A percentile compares a stretch with the other conserved stretches of the same genome.
Conservation (phyloP, 2,329 filamentous ascomycete genomes). For the Cercospora sp. region DNA sequence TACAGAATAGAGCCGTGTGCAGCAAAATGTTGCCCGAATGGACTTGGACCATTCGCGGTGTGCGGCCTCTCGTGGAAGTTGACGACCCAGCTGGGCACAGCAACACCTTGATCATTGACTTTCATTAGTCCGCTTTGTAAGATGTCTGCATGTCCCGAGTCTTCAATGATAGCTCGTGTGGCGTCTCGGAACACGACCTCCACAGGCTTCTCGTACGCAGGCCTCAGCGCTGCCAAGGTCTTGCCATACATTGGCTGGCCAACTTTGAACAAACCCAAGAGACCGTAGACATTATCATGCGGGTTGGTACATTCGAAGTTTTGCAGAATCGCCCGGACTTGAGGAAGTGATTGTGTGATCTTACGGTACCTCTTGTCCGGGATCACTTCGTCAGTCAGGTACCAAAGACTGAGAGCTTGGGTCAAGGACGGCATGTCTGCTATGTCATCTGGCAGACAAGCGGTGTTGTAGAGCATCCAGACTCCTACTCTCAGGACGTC, state of each 20-base stretch:
- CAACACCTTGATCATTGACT: too few relatives aligned
- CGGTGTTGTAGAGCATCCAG: not conserved
- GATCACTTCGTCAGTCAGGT: not conserved
- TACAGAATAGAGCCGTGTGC: too few relatives aligned
- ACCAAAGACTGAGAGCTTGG: not conserved
- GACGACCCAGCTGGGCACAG: too few relatives aligned
- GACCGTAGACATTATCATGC: not conserved
- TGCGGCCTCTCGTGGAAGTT: too few relatives aligned
- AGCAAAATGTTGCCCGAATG: too few relatives aligned
- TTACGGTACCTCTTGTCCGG: too few relatives aligned
- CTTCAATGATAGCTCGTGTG: not conserved
- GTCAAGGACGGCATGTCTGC: not conserved
- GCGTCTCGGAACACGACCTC: not conserved
- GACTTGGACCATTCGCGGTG: too few relatives aligned
- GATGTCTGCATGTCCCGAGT: not conserved
- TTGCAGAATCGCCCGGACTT: not conserved
- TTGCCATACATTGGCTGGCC: not conserved
- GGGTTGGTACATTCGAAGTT: not conserved
- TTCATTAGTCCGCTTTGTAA: not conserved
- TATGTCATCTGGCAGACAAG: not conserved
- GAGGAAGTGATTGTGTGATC: not conserved
- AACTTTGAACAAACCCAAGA: not conserved
- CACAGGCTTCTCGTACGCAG: not conserved
- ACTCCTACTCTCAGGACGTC: not conserved
- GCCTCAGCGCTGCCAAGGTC: not conserved